Evolutionary conservation across 2,329 filamentous ascomycete species (phyloP), one percentile per base, ranked within the genome.

Genomic region (Clarireedia homoeocarpa): DNA sequence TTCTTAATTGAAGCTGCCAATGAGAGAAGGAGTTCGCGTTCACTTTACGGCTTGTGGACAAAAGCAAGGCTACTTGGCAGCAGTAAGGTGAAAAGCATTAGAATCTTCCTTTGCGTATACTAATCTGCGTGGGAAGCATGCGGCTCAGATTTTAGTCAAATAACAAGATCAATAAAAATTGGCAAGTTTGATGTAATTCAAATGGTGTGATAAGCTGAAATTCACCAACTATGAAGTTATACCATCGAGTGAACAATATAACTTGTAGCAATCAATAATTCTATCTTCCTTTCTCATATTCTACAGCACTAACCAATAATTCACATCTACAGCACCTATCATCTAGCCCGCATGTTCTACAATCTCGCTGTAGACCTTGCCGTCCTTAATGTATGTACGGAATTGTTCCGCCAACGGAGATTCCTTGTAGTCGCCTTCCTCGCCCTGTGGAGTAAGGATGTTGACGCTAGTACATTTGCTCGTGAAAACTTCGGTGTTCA

Each of bases 381-480:
- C 88, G 72, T 90, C 76, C 71, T 85, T 69, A 82, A 78, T 80
- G 78, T 89, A 77, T 69, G 90, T 82, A 71, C 90, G 84, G 67
- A 96, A 88, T 77, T 99, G 94, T 67, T 91, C 89, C 0, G 94
- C 94, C 58, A 97, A 72, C 0, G 94, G 85, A 53, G 89, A 81
- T 73, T 99, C 94, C 71, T 84, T 86, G 70, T 89, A 95, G 68
- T 99, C 94, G 14, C 85, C 89, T 30, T 89, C 75, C 49, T 86
- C 83, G 2, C 73, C 83, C 9, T 49, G 46, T 12, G 91, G 83
- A 12, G 97, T 76, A 64, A 95, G 91, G 63, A 99, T 79, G 73
- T 99, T 99, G 65, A 99, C 79, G 51, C 86, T 83, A 3, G 84
- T 83, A 60, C 84, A 92, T 75, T 96, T 97, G 78, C 88, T 95